phyloP scores from a whole-genome alignment of 805 yeast genomes.

The Isabelozyma pseudorhagii region DNA sequence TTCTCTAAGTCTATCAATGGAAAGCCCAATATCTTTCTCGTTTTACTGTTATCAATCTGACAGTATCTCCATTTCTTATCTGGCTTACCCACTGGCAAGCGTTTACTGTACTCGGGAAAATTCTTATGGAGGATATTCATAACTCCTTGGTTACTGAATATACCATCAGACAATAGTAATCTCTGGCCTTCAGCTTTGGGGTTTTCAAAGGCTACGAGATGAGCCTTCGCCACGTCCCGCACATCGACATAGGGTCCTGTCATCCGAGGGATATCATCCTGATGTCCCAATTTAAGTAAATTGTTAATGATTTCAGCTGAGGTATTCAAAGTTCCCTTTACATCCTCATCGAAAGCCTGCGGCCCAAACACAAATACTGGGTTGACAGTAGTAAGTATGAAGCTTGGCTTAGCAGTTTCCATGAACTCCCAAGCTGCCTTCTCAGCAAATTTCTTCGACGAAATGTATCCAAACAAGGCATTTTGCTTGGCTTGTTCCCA shows the following conservation, averaged over 20 bases:
- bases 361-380: constrained; percentile 53
- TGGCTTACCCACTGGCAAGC: constrained; percentile 8
- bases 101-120: constrained; percentile 15
- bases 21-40: constrained; percentile 33
- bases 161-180: constrained; percentile 14
- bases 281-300: constrained; percentile 21
- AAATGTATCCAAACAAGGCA: constrained; percentile 27
- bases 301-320: constrained; percentile 26
- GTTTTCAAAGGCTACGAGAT: constrained; percentile 48
- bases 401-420: constrained; percentile 33
- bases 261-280: constrained; percentile 10
- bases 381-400: constrained; percentile 36
- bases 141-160: constrained; percentile 18
- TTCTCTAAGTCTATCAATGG: constrained; percentile 31
- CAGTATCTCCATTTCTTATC: constrained; percentile 3
- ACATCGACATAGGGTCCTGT: constrained; percentile 44
- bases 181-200: constrained; percentile 27
- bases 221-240: constrained; percentile 61
- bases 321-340: constrained; percentile 18
- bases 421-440: constrained; percentile 53
- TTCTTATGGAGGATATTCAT: constrained; percentile 17
- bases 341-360: constrained; percentile 39
- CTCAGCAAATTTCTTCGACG: constrained; percentile 57
- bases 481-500: constrained; percentile 26
- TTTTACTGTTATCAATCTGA: constrained; percentile 25